These are phyloP conservation scores for Colletotrichum coccodes DNA, from an alignment of 2,329 filamentous ascomycete species.

Conservation along the genomic window DNA sequence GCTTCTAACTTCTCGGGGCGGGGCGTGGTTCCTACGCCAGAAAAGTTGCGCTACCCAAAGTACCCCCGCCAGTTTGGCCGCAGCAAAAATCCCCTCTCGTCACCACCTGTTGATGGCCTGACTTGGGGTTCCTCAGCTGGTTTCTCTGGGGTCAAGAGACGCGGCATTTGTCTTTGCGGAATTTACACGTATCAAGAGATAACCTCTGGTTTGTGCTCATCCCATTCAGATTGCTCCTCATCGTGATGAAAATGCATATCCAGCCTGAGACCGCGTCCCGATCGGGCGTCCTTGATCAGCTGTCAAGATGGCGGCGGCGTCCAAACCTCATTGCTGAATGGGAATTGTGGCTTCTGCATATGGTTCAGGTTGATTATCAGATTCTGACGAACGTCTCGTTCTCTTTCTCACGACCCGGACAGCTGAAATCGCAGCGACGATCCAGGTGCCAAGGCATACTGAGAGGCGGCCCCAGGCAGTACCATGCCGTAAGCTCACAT, in stretches of 20 bases:
- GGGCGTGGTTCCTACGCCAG: not conserved
- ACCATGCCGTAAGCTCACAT: not conserved
- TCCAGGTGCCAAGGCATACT: not conserved
- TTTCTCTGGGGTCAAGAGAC: accelerated
- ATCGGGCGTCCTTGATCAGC: not conserved
- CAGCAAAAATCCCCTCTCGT: not conserved
- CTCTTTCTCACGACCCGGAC: not conserved
- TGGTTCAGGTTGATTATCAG: not conserved
- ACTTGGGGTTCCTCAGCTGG: not conserved
- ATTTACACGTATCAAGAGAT: too few species aligned
- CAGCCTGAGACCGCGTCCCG: not conserved
- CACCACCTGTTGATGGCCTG: not conserved
- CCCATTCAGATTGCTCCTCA: too few species aligned
- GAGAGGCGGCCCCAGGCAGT: not conserved
- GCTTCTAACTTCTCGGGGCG: not conserved
- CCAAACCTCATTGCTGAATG: not conserved
- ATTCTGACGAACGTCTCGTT: not conserved
- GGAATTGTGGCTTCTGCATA: not conserved
- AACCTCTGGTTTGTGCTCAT: too few species aligned
- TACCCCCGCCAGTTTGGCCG: not conserved
- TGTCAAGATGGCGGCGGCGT: not conserved
- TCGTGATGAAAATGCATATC: not conserved
- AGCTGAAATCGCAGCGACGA: not conserved
- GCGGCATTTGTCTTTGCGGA: too few species aligned
- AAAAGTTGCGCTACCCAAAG: not conserved